Conservation (phyloP, 2,329 filamentous ascomycete species). For the Huntiella bhutanensis region DNA sequence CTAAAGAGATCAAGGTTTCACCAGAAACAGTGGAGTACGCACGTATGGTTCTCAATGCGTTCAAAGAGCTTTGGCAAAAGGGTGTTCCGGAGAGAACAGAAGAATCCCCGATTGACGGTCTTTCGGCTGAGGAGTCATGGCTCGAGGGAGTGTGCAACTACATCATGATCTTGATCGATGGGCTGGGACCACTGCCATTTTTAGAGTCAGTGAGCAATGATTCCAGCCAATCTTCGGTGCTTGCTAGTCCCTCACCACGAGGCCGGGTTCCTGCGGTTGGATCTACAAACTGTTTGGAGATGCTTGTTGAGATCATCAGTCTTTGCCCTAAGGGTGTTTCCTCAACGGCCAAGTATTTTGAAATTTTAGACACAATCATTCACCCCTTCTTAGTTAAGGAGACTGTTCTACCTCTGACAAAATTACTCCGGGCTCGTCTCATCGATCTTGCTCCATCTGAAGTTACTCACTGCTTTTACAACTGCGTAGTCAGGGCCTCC, state of each 20-base stretch:
- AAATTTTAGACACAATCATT: constrained; percentile 32
- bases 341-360: constrained; percentile 27
- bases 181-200: constrained; percentile 40
- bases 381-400: constrained; percentile 39
- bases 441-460: background rate
- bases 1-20: constrained; percentile 77
- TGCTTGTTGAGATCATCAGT: constrained; percentile 44
- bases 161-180: constrained; percentile 28
- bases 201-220: constrained; percentile 38
- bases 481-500: constrained; percentile 1
- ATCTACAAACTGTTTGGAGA: constrained; percentile 20
- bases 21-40: constrained; percentile 67
- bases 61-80: constrained; percentile 14
- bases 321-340: constrained; percentile 26
- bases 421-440: constrained; percentile 3
- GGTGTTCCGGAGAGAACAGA: constrained; percentile 34
- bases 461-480: constrained; percentile 3
- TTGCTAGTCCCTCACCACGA: background rate
- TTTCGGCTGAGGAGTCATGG: constrained; percentile 23
- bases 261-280: background rate
- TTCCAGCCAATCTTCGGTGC: constrained; percentile 21
- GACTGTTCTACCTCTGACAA: constrained; percentile 13
- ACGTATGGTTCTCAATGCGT: constrained; percentile 8
- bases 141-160: constrained; percentile 34
- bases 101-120: constrained; percentile 22